A percentile compares a stretch with the other conserved stretches of the same genome.
Conservation (phyloP, 495 filamentous ascomycete species). For the Aspergillus panamensis region DNA sequence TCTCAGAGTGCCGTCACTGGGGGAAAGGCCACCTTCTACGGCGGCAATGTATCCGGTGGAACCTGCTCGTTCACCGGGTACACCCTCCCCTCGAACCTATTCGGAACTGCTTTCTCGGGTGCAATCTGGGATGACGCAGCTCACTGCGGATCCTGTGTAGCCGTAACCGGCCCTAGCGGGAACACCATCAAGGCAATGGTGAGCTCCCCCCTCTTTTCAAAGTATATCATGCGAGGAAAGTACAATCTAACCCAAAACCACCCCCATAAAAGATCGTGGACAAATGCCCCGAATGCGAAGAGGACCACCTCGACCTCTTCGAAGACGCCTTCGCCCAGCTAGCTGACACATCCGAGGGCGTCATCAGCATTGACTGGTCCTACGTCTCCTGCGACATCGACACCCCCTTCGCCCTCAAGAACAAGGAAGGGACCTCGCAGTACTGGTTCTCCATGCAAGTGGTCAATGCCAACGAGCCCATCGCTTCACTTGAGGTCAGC, state of each 20-base stretch:
- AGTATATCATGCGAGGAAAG: neutral
- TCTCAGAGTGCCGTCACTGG: slow-evolving; percentile 13
- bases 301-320: slow-evolving; percentile 60
- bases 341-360: slow-evolving; percentile 42
- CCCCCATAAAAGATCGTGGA: slow-evolving; percentile 49
- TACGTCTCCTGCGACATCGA: slow-evolving; percentile 50
- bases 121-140: slow-evolving; percentile 48
- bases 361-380: slow-evolving; percentile 52
- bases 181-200: slow-evolving; percentile 64
- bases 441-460: slow-evolving; percentile 60
- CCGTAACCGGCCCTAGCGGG: slow-evolving; percentile 51
- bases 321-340: slow-evolving; percentile 50
- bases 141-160: slow-evolving; percentile 56
- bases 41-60: slow-evolving; percentile 55
- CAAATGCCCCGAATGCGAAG: slow-evolving; percentile 54
- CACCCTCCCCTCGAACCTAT: slow-evolving; percentile 51
- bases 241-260: neutral
- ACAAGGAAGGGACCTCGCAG: slow-evolving; percentile 53
- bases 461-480: slow-evolving; percentile 52
- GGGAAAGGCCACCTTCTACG: slow-evolving; percentile 52
- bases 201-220: slow-evolving; percentile 10
- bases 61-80: slow-evolving; percentile 57
- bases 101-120: slow-evolving; percentile 52
- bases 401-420: slow-evolving; percentile 50
- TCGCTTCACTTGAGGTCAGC: slow-evolving; percentile 52